Base-by-base conservation (phyloP, 495 filamentous ascomycete genomes). In the Lindgomyces ingoldianus region DNA sequence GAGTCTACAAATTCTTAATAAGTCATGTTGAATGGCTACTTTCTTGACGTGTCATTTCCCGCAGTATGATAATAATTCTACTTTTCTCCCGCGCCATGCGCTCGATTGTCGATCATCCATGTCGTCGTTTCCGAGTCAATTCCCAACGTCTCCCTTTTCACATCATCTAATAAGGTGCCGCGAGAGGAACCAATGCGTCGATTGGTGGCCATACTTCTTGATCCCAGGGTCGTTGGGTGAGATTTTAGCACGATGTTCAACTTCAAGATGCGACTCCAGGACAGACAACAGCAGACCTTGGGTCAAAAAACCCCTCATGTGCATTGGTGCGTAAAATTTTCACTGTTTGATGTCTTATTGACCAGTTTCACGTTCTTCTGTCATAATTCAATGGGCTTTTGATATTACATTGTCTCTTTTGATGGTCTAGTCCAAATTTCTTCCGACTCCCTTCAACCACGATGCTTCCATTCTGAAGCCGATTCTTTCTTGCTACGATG, bases 21-120 rank as follows among this genome's bases (percentile, higher is more conserved):
- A 19, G 42, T 27, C 47, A 45, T 21, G 25, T 25, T 42, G 52
- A 51, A 47, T 64, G 18, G 1, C 27, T 55, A 47, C 21, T 53
- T 51, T 64, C 16, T 54, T 57, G 41, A 57, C 12, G 21, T 55
- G 33, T 42, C 30, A 22, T 57, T 64, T 49, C 41, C 42, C 27
- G 10, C 27, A 47, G 29, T 29, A 57, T 42, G 39, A 57, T 57
- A 50, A 46, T 48, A 41, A 47, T 46, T 41, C 11, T 29, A 50
- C 26, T 14, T 25, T 18, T 41, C 56, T 27, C 19, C 26, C 36
- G 29, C 36, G 41, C 25, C 48, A n/a, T 36, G 25, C 52, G 52
- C 52, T n/a, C 24, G 16, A 22, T n/a, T 39, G 36, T 47, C 54
- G 42, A 51, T 62, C 49, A 39, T 53, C 27, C 11, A 21, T 47